Evolutionary conservation across 1,139 yeast genomes (phyloP).

Genomic region (Blastobotrys buckinghamii): DNA sequence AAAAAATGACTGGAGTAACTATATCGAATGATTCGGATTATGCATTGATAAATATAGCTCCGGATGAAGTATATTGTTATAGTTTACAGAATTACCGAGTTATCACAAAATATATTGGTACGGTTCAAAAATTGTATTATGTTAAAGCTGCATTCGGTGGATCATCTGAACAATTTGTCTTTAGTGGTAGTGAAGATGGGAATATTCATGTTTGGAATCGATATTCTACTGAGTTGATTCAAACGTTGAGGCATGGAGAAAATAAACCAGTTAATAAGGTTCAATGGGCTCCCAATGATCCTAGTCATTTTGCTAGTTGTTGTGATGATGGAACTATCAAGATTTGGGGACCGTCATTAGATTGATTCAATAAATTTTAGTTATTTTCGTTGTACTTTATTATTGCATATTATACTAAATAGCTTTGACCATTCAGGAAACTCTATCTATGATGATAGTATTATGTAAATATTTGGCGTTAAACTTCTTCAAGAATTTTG

Average conservation of each 20-base stretch:
- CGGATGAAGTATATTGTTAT: conserved; percentile 80
- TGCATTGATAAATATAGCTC: conserved; percentile 60
- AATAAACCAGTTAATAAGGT: not conserved
- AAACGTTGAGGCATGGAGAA: not conserved
- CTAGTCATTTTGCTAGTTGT: conserved; percentile 1
- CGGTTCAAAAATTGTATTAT: conserved; percentile 56
- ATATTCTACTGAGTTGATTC: conserved; percentile 54
- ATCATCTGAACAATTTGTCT: conserved; percentile 57
- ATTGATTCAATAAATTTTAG: too few species aligned
- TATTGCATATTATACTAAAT: too few species aligned
- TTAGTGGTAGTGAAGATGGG: conserved; percentile 84
- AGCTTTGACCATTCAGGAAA: too few species aligned
- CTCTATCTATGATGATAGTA: too few species aligned
- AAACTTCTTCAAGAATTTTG: too few species aligned
- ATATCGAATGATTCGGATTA: conserved; percentile 41
- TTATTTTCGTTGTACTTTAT: too few species aligned
- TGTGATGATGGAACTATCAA: conserved; percentile 7
- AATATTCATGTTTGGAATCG: conserved; percentile 77
- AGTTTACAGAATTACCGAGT: conserved; percentile 47
- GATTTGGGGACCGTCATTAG: too few species aligned
- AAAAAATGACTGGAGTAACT: conserved; percentile 45
- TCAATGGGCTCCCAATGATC: not conserved
- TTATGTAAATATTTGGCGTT: too few species aligned
- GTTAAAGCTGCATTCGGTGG: conserved; percentile 77
- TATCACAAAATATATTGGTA: conserved; percentile 63